These are phyloP conservation scores for Gossypium trilobum DNA, from an alignment of 441 rosid species.

Conservation along the genomic window DNA sequence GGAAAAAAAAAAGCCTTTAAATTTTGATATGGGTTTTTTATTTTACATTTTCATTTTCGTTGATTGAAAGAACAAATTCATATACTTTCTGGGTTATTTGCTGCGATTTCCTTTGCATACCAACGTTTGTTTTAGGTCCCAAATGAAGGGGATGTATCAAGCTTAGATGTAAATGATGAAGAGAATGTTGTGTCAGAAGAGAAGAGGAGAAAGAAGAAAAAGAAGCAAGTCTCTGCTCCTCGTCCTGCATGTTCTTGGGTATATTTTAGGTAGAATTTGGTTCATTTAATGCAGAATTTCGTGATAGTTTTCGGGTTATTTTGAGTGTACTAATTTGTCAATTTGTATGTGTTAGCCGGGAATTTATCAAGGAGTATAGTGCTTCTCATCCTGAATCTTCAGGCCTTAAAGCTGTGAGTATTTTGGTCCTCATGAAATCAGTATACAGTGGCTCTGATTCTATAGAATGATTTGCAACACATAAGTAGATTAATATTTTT, in stretches of 20 bases:
- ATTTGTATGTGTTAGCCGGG: slow-evolving; percentile 27
- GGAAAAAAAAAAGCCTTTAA: not conserved
- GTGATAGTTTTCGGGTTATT: not conserved
- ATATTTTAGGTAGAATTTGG: slow-evolving; percentile 30
- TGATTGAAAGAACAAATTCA: not conserved
- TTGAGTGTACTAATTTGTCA: slow-evolving; percentile 8
- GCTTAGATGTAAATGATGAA: slow-evolving; percentile 19
- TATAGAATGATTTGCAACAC: not conserved
- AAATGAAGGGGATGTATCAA: slow-evolving; percentile 25
- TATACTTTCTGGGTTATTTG: not conserved
- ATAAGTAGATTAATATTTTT: not conserved
- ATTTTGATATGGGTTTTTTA: not conserved
- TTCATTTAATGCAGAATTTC: not conserved
- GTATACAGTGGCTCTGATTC: not conserved
- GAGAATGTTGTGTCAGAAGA: slow-evolving; percentile 20
- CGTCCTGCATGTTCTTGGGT: slow-evolving; percentile 51
- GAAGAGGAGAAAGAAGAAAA: slow-evolving; percentile 33
- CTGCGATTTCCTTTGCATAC: not conserved
- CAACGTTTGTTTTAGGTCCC: slow-evolving; percentile 23
- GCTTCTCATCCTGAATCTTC: slow-evolving; percentile 43
- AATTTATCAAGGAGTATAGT: slow-evolving; percentile 38
- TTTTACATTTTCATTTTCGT: not conserved
- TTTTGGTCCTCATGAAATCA: slow-evolving; percentile 11
- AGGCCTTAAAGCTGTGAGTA: slow-evolving; percentile 40
- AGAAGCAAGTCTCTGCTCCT: slow-evolving; percentile 24